These are phyloP conservation scores for Heliosperma pusillum DNA, from an alignment of 148 eudicot genomes.

Conservation along the genomic window DNA sequence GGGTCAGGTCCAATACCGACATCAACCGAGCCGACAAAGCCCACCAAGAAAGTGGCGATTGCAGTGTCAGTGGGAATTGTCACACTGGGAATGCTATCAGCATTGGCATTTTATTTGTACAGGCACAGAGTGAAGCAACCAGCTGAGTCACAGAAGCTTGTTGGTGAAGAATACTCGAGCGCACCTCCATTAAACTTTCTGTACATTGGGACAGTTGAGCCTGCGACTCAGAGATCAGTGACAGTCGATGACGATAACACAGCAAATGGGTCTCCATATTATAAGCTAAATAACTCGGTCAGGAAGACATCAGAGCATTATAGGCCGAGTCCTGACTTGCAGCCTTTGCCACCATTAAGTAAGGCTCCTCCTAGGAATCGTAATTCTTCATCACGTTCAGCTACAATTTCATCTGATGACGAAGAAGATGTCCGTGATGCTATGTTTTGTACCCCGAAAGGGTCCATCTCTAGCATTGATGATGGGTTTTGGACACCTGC, in stretches of 20 bases:
- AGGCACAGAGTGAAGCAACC: conserved; percentile 46
- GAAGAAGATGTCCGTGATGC: conserved; percentile 64
- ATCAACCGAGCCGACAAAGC: conserved; percentile 48
- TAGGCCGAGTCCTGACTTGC: conserved; percentile 80
- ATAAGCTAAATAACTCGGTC: conserved; percentile 39
- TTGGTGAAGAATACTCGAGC: conserved; percentile 36
- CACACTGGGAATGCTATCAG: conserved; percentile 76
- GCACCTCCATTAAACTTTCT: conserved; percentile 59
- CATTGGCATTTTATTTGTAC: conserved; percentile 66
- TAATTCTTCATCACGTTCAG: conserved; percentile 54
- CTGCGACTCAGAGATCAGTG: conserved; percentile 39
- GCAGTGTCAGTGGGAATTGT: conserved; percentile 69
- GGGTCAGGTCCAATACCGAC: conserved; percentile 42
- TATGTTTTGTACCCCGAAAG: conserved; percentile 63
- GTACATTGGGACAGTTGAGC: conserved; percentile 77
- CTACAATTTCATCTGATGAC: conserved; percentile 51
- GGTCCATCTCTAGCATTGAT: conserved; percentile 54
- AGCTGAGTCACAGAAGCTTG: conserved; percentile 57
- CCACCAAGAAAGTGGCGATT: conserved; percentile 67
- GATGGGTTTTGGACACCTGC: conserved; percentile 42
- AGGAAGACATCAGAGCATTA: conserved; percentile 58
- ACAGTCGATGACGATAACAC: conserved; percentile 21
- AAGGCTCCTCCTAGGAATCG: conserved; percentile 40
- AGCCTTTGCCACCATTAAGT: conserved; percentile 69
- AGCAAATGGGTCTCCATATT: conserved; percentile 60